phyloP scores from a whole-genome alignment of 2,329 filamentous ascomycete genomes.

The Fusarium humuli region DNA sequence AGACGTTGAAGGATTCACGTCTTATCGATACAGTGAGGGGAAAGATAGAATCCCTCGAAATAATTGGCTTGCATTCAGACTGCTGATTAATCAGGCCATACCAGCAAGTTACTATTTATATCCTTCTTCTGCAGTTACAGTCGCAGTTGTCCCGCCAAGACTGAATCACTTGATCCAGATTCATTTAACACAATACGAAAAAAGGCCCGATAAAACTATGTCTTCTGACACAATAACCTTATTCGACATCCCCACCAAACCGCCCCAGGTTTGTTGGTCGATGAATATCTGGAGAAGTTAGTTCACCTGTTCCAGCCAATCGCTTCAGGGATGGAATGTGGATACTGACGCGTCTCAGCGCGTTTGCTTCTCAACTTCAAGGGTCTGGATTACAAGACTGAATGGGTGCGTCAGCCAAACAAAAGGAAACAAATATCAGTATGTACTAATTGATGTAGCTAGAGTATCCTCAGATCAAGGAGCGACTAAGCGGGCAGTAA shows the following conservation, averaged over 20 bases:
- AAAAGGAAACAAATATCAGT: accelerated
- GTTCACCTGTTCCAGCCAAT: neutral
- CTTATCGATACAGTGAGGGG: neutral
- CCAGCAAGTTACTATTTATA: neutral
- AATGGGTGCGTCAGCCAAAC: conserved; percentile 6
- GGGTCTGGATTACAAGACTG: conserved; percentile 26
- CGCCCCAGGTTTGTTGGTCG: conserved; percentile 33
- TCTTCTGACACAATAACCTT: conserved; percentile 4
- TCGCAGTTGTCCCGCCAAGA: neutral
- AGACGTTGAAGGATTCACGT: neutral
- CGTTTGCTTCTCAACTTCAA: conserved; percentile 37
- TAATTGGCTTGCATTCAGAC: neutral
- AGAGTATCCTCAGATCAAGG: conserved; percentile 31
- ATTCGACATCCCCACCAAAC: conserved; percentile 31
- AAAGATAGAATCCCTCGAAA: neutral
- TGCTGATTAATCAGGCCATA: conserved; percentile 15
- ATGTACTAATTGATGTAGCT: conserved; percentile 4
- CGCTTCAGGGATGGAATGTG: neutral
- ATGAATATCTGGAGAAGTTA: conserved; percentile 40
- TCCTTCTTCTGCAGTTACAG: neutral
- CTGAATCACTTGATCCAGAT: neutral
- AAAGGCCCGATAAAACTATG: conserved; percentile 12
- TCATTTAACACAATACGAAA: neutral
- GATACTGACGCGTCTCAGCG: conserved; percentile 2
- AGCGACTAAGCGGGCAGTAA: conserved; percentile 20